Evolutionary conservation across 2,329 filamentous ascomycete genomes (phyloP), one percentile per base, ranked within the genome.

Genomic region (Parastagonospora avenae): DNA sequence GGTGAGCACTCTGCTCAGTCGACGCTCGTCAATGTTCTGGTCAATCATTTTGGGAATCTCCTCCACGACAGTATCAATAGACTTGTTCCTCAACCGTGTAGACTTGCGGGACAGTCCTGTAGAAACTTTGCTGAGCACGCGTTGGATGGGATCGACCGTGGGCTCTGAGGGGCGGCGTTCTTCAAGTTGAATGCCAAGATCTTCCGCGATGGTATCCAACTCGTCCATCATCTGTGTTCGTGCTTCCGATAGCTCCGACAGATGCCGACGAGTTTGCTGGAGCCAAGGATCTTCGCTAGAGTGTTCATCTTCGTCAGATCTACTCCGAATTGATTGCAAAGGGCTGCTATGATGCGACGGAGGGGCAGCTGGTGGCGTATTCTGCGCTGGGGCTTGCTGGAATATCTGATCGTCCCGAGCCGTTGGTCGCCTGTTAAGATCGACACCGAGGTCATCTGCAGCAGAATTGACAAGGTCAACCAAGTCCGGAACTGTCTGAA

Each of bases 381-480:
- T n/a, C 54, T 67, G 57, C 4, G 63, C 48, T 10, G 64, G 63
- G 5, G 66, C 67, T 28, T 54, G 47, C 8, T 48, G 47, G 29
- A 70, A 72, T n/a, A 48, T 29, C 19, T 59, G 46, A 12, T 72
- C 66, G 29, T 72, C 67, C 14, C 55, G 35, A 8, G 48, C 36
- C 8, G 46, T 62, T 12, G 66, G 65, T 15, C 41, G 52, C 9
- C 50, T 51, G 8, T 67, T 60, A 16, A 71, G 62, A 57, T 73
- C 68, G 8, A 71, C 42, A 16, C 69, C 69, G n/a, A 73, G 59
- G 39, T 72, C 64, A 53, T 72, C 67, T 10, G 71, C 72, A 11
- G 68, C 67, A 43, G 68, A 70, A 24, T 74, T 65, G 39, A 77
- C 61, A 31, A 75, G 46, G 14, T 71, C 59, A 5, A 76, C 54